These are phyloP conservation scores for Medicago ruthenica DNA, from an alignment of 306 rosid genomes.

Conservation along the genomic window DNA sequence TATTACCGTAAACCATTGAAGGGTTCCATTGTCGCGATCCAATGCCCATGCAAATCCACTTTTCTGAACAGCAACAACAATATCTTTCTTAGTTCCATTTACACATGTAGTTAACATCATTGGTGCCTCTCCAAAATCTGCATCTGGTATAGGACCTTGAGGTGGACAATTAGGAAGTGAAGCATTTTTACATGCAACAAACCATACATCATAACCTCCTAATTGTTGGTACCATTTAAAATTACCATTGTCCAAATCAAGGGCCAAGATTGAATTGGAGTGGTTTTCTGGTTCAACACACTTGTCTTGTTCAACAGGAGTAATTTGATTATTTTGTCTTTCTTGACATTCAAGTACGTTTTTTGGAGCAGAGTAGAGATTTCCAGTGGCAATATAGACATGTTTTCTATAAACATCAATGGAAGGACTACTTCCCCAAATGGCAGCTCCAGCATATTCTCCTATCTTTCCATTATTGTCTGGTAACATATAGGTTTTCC, in stretches of 20 bases:
- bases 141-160: slow-evolving; percentile 52
- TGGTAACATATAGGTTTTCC: slow-evolving; percentile 68
- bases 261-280: slow-evolving; percentile 66
- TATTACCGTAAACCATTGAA: slow-evolving; percentile 53
- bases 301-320: slow-evolving; percentile 46
- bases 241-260: slow-evolving; percentile 59
- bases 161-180: slow-evolving; percentile 59
- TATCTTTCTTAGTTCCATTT: slow-evolving; percentile 48
- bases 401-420: slow-evolving; percentile 54
- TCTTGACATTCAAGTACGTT: slow-evolving; percentile 56
- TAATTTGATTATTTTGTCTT: slow-evolving; percentile 50
- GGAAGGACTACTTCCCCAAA: slow-evolving; percentile 86
- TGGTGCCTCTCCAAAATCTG: slow-evolving; percentile 73
- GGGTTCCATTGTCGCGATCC: slow-evolving; percentile 56
- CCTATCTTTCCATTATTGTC: slow-evolving; percentile 49
- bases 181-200: slow-evolving; percentile 53
- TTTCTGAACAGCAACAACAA: slow-evolving; percentile 69
- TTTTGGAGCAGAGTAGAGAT: slow-evolving; percentile 61
- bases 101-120: slow-evolving; percentile 51
- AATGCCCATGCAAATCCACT: slow-evolving; percentile 77
- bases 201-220: slow-evolving; percentile 82
- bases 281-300: slow-evolving; percentile 70
- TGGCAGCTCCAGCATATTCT: slow-evolving; percentile 65
- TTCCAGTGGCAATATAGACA: slow-evolving; percentile 67
- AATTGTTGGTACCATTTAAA: slow-evolving; percentile 64